These are phyloP conservation scores for Alternaria solani DNA, from an alignment of 2,329 filamentous ascomycete genomes.

Conservation along the genomic window DNA sequence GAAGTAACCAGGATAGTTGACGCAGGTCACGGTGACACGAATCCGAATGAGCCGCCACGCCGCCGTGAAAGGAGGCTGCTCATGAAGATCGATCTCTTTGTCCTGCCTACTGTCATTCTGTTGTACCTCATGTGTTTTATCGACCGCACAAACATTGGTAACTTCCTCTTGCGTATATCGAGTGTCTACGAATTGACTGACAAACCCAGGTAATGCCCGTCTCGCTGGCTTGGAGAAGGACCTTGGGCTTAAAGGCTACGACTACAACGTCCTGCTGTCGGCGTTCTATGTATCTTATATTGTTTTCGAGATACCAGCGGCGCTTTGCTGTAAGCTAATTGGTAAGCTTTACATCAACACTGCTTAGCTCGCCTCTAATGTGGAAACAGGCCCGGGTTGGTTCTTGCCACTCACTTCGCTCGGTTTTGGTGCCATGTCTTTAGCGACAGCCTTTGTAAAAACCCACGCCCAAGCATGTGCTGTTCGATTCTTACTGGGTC, in stretches of 20 bases:
- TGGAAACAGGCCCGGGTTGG: conserved; percentile 65
- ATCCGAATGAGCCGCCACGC: conserved; percentile 61
- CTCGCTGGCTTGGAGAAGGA: conserved; percentile 70
- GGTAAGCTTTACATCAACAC: conserved; percentile 36
- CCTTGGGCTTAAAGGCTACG: conserved; percentile 64
- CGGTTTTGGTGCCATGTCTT: conserved; percentile 66
- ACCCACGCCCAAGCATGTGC: conserved; percentile 60
- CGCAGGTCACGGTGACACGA: conserved; percentile 15
- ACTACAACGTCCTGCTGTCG: conserved; percentile 73
- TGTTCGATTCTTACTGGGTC: conserved; percentile 68
- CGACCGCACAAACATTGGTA: conserved; percentile 73
- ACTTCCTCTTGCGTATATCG: conserved; percentile 19
- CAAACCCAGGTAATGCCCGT: conserved; percentile 66
- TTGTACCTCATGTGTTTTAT: conserved; percentile 76
- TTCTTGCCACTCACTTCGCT: conserved; percentile 69
- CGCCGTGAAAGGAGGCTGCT: conserved; percentile 63
- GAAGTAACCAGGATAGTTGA: conserved; percentile 11
- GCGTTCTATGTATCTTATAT: conserved; percentile 76
- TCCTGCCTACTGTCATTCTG: conserved; percentile 69
- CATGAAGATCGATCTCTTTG: conserved; percentile 67
- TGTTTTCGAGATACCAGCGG: conserved; percentile 73
- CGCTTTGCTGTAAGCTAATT: conserved; percentile 72
- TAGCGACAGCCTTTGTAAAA: conserved; percentile 70
- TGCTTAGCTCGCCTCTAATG: background rate
- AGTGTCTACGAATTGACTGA: background rate